A percentile compares a stretch with the other conserved stretches of the same genome.
These are phyloP conservation scores for Melastoma malabathricum DNA, from an alignment of 345 rosid genomes.

Conservation along the genomic window DNA sequence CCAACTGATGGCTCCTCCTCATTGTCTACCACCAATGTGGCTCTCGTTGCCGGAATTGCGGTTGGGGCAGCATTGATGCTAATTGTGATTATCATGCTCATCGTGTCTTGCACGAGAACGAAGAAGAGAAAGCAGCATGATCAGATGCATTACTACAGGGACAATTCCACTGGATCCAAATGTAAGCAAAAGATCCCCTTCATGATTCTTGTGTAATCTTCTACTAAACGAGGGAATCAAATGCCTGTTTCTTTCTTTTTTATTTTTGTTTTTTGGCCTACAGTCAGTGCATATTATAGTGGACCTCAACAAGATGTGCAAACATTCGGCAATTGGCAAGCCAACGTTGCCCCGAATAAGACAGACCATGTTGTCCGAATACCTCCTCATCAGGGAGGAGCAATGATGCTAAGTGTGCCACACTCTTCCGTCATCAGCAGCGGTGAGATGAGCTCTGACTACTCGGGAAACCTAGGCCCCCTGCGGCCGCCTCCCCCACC, in stretches of 20 bases:
- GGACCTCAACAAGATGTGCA: conserved; percentile 13
- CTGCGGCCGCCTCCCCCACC: conserved; percentile 40
- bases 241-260: neutral
- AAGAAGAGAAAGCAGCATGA: conserved; percentile 26
- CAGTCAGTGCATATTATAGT: conserved; percentile 2
- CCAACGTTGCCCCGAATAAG: neutral
- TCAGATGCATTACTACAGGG: conserved; percentile 23
- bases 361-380: conserved; percentile 4
- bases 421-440: conserved; percentile 9
- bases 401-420: neutral
- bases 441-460: conserved; percentile 30
- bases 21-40: conserved; percentile 1
- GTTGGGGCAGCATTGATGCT: conserved; percentile 31
- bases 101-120: conserved; percentile 33
- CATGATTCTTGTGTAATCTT: too few species aligned
- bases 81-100: conserved; percentile 19
- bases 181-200: neutral
- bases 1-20: conserved; percentile 3
- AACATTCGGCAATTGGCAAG: conserved; percentile 11
- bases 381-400: neutral
- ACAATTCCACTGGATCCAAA: conserved; percentile 10
- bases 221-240: neutral
- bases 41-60: conserved; percentile 23
- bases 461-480: conserved; percentile 31
- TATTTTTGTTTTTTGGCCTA: neutral